Conservation (phyloP, 2,329 filamentous ascomycete species). For the Cladosporium sphaerospermum region DNA sequence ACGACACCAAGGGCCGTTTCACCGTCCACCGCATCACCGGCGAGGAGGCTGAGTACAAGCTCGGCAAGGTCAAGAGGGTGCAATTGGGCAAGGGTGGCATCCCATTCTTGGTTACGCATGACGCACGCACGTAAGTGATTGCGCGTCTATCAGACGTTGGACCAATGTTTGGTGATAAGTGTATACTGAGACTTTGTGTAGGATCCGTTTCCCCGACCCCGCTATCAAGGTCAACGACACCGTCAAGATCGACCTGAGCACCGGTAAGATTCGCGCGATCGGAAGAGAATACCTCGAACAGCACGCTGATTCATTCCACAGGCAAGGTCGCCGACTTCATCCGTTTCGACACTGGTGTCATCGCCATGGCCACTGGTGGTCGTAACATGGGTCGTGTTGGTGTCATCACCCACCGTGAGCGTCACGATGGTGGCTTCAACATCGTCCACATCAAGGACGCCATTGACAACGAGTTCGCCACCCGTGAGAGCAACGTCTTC, state of each 20-base stretch:
- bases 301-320: constrained; percentile 12
- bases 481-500: constrained; percentile 99
- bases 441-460: constrained; percentile 97
- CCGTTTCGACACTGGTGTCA: constrained; percentile 96
- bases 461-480: constrained; percentile 99
- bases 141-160: constrained; percentile 99
- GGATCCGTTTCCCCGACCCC: constrained; percentile 98
- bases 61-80: constrained; percentile 99
- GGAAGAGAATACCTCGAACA: not conserved
- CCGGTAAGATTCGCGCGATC: constrained; percentile 49
- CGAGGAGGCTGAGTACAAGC: constrained; percentile 99
- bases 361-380: constrained; percentile 98
- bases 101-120: constrained; percentile 99
- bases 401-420: constrained; percentile 99
- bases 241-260: constrained; percentile 95
- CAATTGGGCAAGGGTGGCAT: constrained; percentile 99
- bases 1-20: constrained; percentile 99
- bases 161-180: constrained; percentile 80
- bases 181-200: constrained; percentile 43
- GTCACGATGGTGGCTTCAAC: constrained; percentile 99
- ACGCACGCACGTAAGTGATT: constrained; percentile 99
- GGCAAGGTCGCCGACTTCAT: constrained; percentile 93
- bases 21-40: constrained; percentile 98
- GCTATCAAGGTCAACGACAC: constrained; percentile 99
- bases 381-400: constrained; percentile 99